Evolutionary conservation across 148 eudicot species (phyloP), one percentile per base, ranked within the genome.

Genomic region (Rheum nobile): DNA sequence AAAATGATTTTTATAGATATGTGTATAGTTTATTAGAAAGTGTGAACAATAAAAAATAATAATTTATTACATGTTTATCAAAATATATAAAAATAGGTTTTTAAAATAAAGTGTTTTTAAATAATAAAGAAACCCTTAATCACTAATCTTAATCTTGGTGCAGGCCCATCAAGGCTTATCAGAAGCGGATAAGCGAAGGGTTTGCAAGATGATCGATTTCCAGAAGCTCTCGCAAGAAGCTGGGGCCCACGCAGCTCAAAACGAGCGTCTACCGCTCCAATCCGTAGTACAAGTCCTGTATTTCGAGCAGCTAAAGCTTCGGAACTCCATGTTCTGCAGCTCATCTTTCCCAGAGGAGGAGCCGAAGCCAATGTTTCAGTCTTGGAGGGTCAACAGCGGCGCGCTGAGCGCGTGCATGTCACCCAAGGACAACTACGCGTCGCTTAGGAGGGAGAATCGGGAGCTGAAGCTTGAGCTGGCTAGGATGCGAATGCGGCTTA

Each of bases 371-470:
- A 82, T 85, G 81, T 90, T 91, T 65, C 90, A 86, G 67, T 91
- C 98, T 1, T 95, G 97, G 98, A 83, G 98, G 61, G 87, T 91
- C 76, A 88, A 85, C 71, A 94, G 98, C 39, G 98, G 98, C 6
- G 98, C 91, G 50, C 86, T 88, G 8, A 95, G 98, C 85, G 98
- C 98, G 67, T 87, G 96, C 2, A 88, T 91, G 93, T 95, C 98
- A 76, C 98, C 97, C 4, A 80, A 89, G 59, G 98, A 95, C 76
- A 95, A 95, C 78, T 95, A 95, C 32, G 98, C 98, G 3, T 95
- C 96, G 6, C 75, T 95, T 48, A 85, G 98, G 48, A 81, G 98
- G 52, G 99, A 95, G 32, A 95, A 95, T 54, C 76, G 97, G 74
- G 99, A 95, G 71, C 85, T 95, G 71, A 95, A 95, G 82, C 97